Evolutionary conservation across 257 asterid species (phyloP), one percentile per base, ranked within the genome.

Genomic region (Gentiana dahurica): DNA sequence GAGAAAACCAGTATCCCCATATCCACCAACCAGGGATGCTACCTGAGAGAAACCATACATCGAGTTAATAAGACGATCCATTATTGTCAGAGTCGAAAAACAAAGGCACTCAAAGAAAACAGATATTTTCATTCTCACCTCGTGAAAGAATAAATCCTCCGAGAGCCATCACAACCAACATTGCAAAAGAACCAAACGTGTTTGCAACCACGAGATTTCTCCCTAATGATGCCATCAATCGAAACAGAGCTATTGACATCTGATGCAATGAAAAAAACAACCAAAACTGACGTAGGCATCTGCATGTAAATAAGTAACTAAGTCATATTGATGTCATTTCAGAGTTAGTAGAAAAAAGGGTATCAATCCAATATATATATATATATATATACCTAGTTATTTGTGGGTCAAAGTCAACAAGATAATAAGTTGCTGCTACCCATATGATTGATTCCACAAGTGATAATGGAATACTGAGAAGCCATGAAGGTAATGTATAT

Each of bases 1-100:
- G 97, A 72, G 97, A 90, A 77, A 86, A 55, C 97, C 97, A 90
- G 63, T 62, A 80, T 54, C 96, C 97, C 97, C 96, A 90, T n/a
- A 90, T 86, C 97, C 97, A 90, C 97, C 97, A 90, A 33, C 68
- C 69, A 55, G 95, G 94, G 52, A 90, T 84, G 74, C 95, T 79
- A 79, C 84, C 97, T 90, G 89, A 59, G 38, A 51, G 32, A 52
- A 5, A 51, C 46, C 50, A 45, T 34, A 9, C 36, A 32, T 12
- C 39, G 3, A 10, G 36, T 57, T 33, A 33, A 34, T 41, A 34
- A 8, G 11, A 24, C 33, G 2, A 6, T 35, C 24, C 24, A 24
- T 24, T 24, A 24, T 11, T 44, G 34, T 12, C 2, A 35, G 33
- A n/a, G 44, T 8, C 8, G 10, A 50, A 39, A 39, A 39, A n/a